Evolutionary conservation across 2,329 filamentous ascomycete genomes (phyloP), one percentile per base, ranked within the genome.

Genomic region (Aspergillus versicolor): DNA sequence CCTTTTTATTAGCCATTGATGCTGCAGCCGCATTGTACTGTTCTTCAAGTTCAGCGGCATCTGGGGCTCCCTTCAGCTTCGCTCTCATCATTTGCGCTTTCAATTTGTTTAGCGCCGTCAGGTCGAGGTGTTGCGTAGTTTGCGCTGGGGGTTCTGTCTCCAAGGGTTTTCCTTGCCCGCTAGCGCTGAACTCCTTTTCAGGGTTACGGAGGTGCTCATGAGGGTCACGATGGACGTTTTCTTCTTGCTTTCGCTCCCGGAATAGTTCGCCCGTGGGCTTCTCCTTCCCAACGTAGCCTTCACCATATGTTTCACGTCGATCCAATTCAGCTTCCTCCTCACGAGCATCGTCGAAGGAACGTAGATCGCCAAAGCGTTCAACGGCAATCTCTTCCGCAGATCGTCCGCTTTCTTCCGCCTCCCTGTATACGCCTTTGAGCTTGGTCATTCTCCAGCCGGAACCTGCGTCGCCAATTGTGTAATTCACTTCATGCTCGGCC

Each of bases 381-480:
- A 89, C 66, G 0, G 92, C 94, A 48, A 97, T 80, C 1, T 96
- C 90, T 6, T 97, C 93, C 0, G 95, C 81, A 0, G 84, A 67
- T n/a, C 82, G 82, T 0, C 87, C 87, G 0, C 80, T 87, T 65
- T 94, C 88, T 64, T 95, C 82, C 0, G 92, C 91, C 53, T 88
- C 83, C 24, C 85, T 84, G 72, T 96, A 96, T 2, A 96, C 90
- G 11, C 87, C 89, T 63, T 89, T 92, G 32, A 99, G 84, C 73
- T 92, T 97, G 5, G 89, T 96, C 92, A 99, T 96, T 49, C 95
- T 88, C 94, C 95, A 99, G 66, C 91, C 85, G 13, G 92, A 93
- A 0, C 94, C 93, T 6, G 84, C 78, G 71, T 99, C 94, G 17
- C 95, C 94, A 73, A 99, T 95, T 0, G 79, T 90, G 70, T 97